A percentile compares a stretch with the other conserved stretches of the same genome.
These are phyloP conservation scores for Tulasnella sp. DNA, from an alignment of 768 basidiomycete genomes.

Conservation along the genomic window DNA sequence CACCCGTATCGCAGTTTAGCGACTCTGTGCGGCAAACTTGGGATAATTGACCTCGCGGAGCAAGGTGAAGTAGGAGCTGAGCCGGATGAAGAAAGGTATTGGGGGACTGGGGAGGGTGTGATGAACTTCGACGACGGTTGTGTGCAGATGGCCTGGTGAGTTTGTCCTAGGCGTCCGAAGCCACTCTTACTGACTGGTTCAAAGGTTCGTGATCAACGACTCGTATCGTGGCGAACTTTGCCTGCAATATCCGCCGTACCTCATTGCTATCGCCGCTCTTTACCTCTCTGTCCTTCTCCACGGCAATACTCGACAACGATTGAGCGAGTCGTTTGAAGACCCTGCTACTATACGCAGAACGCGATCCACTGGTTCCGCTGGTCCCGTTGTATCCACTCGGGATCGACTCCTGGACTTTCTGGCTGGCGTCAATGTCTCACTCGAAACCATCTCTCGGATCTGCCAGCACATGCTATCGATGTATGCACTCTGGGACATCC, in stretches of 20 bases:
- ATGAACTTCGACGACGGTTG: slow-evolving; percentile 71
- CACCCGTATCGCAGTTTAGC: slow-evolving; percentile 92
- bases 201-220: slow-evolving; percentile 94
- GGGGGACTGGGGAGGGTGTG: slow-evolving; percentile 76
- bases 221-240: slow-evolving; percentile 90
- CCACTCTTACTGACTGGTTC: neutral
- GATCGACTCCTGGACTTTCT: slow-evolving; percentile 74
- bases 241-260: slow-evolving; percentile 90
- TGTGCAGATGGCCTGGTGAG: slow-evolving; percentile 88
- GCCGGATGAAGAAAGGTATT: slow-evolving; percentile 58
- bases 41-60: slow-evolving; percentile 39
- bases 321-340: slow-evolving; percentile 33
- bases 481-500: slow-evolving; percentile 76
- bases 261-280: slow-evolving; percentile 87
- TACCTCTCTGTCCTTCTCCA: slow-evolving; percentile 83
- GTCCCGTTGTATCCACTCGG: slow-evolving; percentile 34
- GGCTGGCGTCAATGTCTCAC: slow-evolving; percentile 77
- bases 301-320: slow-evolving; percentile 45
- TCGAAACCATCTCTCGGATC: slow-evolving; percentile 75
- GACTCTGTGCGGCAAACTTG: slow-evolving; percentile 65
- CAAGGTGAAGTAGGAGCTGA: slow-evolving; percentile 51
- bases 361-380: slow-evolving; percentile 39
- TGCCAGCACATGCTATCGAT: slow-evolving; percentile 87
- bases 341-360: slow-evolving; percentile 39
- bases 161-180: neutral